A percentile compares a stretch with the other conserved stretches of the same genome.
phyloP scores from a whole-genome alignment of 805 yeast genomes.

The Candida michaelii region DNA sequence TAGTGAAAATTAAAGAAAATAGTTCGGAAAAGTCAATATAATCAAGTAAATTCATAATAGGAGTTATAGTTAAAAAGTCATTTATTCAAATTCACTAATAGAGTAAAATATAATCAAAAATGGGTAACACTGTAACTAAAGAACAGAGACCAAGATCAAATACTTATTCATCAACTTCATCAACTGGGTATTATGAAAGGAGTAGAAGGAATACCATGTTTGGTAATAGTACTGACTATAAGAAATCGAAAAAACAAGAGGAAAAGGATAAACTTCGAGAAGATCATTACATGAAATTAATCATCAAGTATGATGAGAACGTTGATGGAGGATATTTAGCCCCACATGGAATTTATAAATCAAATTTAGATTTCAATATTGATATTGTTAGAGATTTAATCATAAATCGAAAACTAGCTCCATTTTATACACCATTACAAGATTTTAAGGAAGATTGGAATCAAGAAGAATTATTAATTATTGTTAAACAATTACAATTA shows the following conservation, averaged over 20 bases:
- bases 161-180: conserved; percentile 17
- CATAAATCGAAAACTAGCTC: conserved; percentile 71
- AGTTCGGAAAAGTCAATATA: not conserved
- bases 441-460: conserved; percentile 74
- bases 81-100: no score
- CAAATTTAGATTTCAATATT: conserved; percentile 71
- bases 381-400: conserved; percentile 71
- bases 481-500: conserved; percentile 50
- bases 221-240: conserved; percentile 17
- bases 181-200: conserved; percentile 3
- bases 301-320: conserved; percentile 62
- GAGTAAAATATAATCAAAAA: no score
- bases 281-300: conserved; percentile 52
- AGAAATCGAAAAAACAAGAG: conserved; percentile 33
- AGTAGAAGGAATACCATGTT: conserved; percentile 14
- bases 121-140: conserved; percentile 48
- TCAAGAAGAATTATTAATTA: conserved; percentile 57
- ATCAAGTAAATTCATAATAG: no score
- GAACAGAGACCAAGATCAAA: conserved; percentile 35
- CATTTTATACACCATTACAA: conserved; percentile 86
- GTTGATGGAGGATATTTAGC: conserved; percentile 96
- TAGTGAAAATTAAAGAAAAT: not conserved
- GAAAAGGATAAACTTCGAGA: conserved; percentile 58
- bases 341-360: conserved; percentile 85
- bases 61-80: no score